Percentiles rank a stretch among this genome's conserved stretches.
phyloP scores from a whole-genome alignment of 2,329 filamentous ascomycete species.

The Microdochium nivale region DNA sequence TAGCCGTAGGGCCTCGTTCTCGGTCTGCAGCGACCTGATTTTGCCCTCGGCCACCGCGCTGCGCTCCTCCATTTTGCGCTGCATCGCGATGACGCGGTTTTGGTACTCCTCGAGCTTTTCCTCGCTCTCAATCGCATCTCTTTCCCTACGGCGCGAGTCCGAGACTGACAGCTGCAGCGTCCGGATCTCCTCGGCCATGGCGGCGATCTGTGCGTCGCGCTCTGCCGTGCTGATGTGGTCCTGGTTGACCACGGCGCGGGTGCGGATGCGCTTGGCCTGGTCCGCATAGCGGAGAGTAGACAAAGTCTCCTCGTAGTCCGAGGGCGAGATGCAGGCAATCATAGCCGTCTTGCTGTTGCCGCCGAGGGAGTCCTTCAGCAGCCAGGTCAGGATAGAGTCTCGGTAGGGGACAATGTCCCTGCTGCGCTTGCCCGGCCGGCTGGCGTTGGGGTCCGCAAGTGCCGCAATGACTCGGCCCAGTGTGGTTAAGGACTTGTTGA shows the following conservation, averaged over 20 bases:
- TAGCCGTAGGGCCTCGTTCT: constrained; percentile 82
- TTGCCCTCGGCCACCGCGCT: constrained; percentile 87
- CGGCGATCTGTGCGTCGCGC: constrained; percentile 84
- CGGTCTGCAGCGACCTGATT: constrained; percentile 78
- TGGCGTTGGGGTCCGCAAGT: constrained; percentile 59
- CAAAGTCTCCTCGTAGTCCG: constrained; percentile 94
- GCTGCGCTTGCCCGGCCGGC: constrained; percentile 41
- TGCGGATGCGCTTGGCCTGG: constrained; percentile 95
- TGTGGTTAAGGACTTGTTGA: constrained; percentile 97
- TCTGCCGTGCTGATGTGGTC: constrained; percentile 88
- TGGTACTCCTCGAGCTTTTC: constrained; percentile 93
- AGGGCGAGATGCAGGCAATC: constrained; percentile 94
- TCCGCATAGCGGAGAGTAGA: constrained; percentile 95
- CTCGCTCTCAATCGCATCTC: constrained; percentile 62
- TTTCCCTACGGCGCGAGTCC: constrained; percentile 59
- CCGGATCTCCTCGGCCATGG: constrained; percentile 94
- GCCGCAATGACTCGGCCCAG: constrained; percentile 93
- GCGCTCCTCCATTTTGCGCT: constrained; percentile 92
- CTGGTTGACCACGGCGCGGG: constrained; percentile 89
- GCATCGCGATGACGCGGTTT: constrained; percentile 78
- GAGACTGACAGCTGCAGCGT: constrained; percentile 68
- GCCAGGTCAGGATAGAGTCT: constrained; percentile 76
- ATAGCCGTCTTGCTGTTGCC: constrained; percentile 98
- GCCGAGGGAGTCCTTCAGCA: constrained; percentile 90
- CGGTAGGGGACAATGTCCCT: constrained; percentile 77